Percentiles rank a stretch among this genome's conserved stretches.
Evolutionary conservation across 768 basidiomycete genomes (phyloP).

Genomic region (Pulveroboletus sp.): DNA sequence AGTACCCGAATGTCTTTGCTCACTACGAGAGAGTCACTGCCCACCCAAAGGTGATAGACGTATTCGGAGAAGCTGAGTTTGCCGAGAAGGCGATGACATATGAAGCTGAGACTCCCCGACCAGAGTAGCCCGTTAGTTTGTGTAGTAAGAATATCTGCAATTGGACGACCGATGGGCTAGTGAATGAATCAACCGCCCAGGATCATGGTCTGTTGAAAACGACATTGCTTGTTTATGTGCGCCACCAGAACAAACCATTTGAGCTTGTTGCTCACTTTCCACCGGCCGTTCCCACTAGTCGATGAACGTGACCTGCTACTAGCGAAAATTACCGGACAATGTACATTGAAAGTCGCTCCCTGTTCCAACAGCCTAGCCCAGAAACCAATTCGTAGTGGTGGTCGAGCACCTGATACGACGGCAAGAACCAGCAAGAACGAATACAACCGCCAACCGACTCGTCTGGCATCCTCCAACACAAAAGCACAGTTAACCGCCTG

Average conservation of each 20-base stretch:
- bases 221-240: conserved; percentile 6
- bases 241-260: background rate
- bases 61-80: conserved; percentile 17
- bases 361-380: background rate
- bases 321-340: background rate
- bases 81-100: conserved; percentile 15
- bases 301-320: background rate
- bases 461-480: background rate
- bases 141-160: too few relatives aligned
- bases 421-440: background rate
- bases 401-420: background rate
- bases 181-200: too few relatives aligned
- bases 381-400: background rate
- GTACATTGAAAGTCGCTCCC: background rate
- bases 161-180: too few relatives aligned
- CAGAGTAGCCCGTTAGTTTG: too few relatives aligned
- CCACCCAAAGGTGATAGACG: conserved; percentile 16
- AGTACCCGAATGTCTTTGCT: conserved; percentile 23
- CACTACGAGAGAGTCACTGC: conserved; percentile 21
- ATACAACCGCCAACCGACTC: background rate
- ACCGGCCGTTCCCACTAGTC: background rate
- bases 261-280: background rate
- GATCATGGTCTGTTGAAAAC: too few relatives aligned
- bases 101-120: conserved; percentile 5
- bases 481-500: background rate